Evolutionary conservation across 2,329 filamentous ascomycete genomes (phyloP).

Genomic region (Cladophialophora carrionii): DNA sequence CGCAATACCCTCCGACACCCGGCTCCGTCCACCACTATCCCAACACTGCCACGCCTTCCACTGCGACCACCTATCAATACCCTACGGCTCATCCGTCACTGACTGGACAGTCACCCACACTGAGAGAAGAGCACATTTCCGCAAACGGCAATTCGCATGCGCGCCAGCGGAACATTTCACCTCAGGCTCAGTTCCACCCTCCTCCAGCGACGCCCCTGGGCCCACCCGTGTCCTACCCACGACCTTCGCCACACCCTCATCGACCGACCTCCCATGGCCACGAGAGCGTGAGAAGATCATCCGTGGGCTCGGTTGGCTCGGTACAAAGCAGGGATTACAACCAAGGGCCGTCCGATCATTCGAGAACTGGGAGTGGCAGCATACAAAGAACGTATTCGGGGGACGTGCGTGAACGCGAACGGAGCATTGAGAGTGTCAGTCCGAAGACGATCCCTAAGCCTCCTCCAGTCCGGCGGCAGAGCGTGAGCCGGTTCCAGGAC

Average conservation of each 20-base stretch:
- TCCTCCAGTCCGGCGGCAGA: conserved; percentile 31
- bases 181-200: conserved; percentile 33
- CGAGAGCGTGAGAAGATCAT: conserved; percentile 35
- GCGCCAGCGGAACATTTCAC: conserved; percentile 33
- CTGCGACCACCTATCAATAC: conserved; percentile 25
- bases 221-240: conserved; percentile 36
- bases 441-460: conserved; percentile 39
- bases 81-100: conserved; percentile 27
- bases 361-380: conserved; percentile 33
- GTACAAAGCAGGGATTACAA: conserved; percentile 33
- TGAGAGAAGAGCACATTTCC: conserved; percentile 30
- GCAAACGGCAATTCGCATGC: conserved; percentile 29
- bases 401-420: conserved; percentile 35
- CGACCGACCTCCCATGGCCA: conserved; percentile 37
- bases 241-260: conserved; percentile 33
- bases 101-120: conserved; percentile 31
- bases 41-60: conserved; percentile 25
- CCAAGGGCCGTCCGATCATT: conserved; percentile 24
- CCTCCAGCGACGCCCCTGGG: conserved; percentile 38
- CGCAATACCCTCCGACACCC: conserved; percentile 34
- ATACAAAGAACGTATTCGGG: conserved; percentile 34
- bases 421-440: conserved; percentile 39
- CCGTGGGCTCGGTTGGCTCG: conserved; percentile 35
- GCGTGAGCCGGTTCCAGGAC: conserved; percentile 24
- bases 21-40: conserved; percentile 31